Evolutionary conservation across 2,329 filamentous ascomycete genomes (phyloP).

Genomic region (Colletotrichum destructivum): DNA sequence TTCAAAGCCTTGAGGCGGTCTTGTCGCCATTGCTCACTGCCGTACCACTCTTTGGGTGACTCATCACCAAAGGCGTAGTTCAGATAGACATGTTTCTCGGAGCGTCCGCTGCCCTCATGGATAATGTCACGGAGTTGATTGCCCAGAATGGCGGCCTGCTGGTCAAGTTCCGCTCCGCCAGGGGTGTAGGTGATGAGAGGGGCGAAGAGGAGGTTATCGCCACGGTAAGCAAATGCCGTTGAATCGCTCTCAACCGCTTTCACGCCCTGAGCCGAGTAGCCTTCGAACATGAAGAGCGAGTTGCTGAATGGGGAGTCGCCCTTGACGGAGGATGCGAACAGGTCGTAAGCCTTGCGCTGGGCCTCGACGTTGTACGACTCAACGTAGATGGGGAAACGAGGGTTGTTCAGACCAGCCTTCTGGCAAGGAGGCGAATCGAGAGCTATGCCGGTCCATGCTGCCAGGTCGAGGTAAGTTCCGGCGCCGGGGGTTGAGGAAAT

Average conservation of each 20-base stretch:
- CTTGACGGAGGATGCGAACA: constrained; percentile 50
- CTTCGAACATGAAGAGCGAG: constrained; percentile 70
- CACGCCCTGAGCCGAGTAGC: constrained; percentile 65
- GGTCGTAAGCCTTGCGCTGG: constrained; percentile 50
- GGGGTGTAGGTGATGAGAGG: constrained; percentile 56
- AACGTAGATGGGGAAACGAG: constrained; percentile 62
- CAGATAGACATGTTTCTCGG: constrained; percentile 58
- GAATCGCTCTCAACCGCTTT: constrained; percentile 52
- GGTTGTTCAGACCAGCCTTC: constrained; percentile 57
- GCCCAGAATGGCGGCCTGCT: constrained; percentile 53
- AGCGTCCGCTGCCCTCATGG: constrained; percentile 51
- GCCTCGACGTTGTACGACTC: constrained; percentile 54
- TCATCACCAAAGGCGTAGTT: constrained; percentile 69
- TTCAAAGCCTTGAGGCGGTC: constrained; percentile 62
- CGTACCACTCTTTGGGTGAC: constrained; percentile 59
- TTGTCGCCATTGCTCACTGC: constrained; percentile 64
- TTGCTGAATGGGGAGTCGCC: constrained; percentile 43
- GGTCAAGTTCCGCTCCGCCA: constrained; percentile 50
- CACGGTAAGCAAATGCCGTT: constrained; percentile 63
- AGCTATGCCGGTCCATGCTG: constrained; percentile 59
- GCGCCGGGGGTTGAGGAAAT: constrained; percentile 49
- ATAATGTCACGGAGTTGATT: constrained; percentile 56
- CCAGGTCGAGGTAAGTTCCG: constrained; percentile 63
- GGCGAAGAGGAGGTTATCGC: constrained; percentile 59
- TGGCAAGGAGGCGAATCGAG: constrained; percentile 56